Conservation (phyloP, 2,329 filamentous ascomycete species). For the Alternaria gaisen region DNA sequence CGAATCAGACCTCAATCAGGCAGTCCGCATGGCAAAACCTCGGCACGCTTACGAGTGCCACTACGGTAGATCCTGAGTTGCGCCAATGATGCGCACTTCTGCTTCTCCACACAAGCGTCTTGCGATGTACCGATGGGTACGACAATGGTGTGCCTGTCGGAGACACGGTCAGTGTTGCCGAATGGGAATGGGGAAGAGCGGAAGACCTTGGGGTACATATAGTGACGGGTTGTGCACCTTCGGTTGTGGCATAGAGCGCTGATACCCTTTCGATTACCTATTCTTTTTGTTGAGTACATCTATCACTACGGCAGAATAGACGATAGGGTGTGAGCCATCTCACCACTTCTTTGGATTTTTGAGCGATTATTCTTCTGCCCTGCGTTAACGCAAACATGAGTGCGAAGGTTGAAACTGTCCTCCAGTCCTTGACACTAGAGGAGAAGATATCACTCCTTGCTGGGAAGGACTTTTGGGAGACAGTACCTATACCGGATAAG, state of each 20-base stretch:
- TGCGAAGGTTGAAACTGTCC: conserved; percentile 37
- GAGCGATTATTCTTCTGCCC: background rate
- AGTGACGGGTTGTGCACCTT: background rate
- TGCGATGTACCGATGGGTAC: conserved; percentile 11
- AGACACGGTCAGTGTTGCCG: conserved; percentile 26
- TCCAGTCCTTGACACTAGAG: conserved; percentile 45
- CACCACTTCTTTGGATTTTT: background rate
- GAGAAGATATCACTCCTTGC: conserved; percentile 49
- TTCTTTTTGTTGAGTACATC: background rate
- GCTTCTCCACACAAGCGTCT: conserved; percentile 24
- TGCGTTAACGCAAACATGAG: conserved; percentile 24
- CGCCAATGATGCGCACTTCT: conserved; percentile 19
- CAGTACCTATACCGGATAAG: conserved; percentile 65
- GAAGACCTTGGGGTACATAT: conserved; percentile 11
- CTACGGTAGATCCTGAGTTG: conserved; percentile 7
- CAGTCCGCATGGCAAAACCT: conserved; percentile 26
- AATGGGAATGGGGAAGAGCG: conserved; percentile 5
- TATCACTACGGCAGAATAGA: conserved; percentile 4
- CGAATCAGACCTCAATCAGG: conserved; percentile 16
- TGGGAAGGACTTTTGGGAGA: conserved; percentile 73
- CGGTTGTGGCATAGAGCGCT: background rate
- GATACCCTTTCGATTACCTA: conserved; percentile 9
- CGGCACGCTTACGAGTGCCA: conserved; percentile 20
- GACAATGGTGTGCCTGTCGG: conserved; percentile 16
- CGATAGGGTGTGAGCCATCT: background rate